phyloP scores from a whole-genome alignment of 495 filamentous ascomycete genomes.

The Neurospora discreta region DNA sequence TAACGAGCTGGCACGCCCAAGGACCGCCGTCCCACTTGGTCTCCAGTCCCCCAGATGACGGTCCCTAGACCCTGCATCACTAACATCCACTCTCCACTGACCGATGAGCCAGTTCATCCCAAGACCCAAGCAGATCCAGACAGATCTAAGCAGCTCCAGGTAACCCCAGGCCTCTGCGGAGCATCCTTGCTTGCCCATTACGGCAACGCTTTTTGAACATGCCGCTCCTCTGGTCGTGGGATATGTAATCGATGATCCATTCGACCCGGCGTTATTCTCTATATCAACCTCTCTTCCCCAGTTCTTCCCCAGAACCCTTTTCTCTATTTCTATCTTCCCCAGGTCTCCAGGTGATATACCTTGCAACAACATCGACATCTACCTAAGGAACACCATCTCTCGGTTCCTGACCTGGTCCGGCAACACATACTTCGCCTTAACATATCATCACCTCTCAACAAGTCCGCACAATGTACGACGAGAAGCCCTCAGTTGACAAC shows the following conservation, averaged over 20 bases:
- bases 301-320: background rate
- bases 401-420: background rate
- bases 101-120: background rate
- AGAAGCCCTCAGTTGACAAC: background rate
- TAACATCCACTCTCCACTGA: background rate
- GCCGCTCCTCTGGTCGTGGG: background rate
- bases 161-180: background rate
- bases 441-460: background rate
- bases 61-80: background rate
- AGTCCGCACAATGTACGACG: background rate
- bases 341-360: background rate
- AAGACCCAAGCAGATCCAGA: background rate
- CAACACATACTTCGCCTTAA: background rate
- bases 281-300: background rate
- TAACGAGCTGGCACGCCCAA: background rate
- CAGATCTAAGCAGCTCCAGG: background rate
- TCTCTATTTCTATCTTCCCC: background rate
- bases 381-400: background rate
- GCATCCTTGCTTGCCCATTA: background rate
- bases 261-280: background rate
- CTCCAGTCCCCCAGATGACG: background rate
- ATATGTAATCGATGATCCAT: background rate
- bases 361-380: background rate
- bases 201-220: background rate
- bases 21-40: background rate